Conservation (phyloP, 148 eudicot genomes). For the Rhododendron ovatum region DNA sequence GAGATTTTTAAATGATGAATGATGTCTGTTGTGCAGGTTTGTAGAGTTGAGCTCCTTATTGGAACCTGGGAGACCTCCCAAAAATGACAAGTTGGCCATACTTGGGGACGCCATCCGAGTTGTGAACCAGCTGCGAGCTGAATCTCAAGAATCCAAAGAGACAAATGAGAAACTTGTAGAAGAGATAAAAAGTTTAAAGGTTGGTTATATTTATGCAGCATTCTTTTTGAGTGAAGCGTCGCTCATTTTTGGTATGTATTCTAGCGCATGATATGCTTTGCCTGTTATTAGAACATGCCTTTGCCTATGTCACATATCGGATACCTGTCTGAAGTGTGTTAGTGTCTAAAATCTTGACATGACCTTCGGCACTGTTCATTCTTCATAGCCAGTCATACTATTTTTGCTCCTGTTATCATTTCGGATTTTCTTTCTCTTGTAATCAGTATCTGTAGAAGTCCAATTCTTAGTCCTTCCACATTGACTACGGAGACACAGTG, state of each 20-base stretch:
- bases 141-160: slow-evolving; percentile 53
- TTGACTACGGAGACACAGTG: not conserved
- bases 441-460: not conserved
- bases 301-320: not conserved
- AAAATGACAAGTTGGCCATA: slow-evolving; percentile 73
- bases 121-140: slow-evolving; percentile 56
- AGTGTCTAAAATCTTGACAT: not conserved
- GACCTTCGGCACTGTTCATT: not conserved
- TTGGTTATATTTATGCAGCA: slow-evolving; percentile 18
- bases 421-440: not conserved
- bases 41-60: slow-evolving; percentile 57
- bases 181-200: slow-evolving; percentile 85
- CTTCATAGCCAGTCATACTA: not conserved
- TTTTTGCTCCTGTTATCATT: not conserved
- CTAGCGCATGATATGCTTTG: not conserved
- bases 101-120: slow-evolving; percentile 68
- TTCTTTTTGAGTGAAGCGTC: not conserved
- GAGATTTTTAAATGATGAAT: not conserved
- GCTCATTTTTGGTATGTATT: not conserved
- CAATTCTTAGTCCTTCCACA: not conserved
- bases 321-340: not conserved
- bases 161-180: slow-evolving; percentile 58
- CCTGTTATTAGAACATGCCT: not conserved
- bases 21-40: slow-evolving; percentile 47
- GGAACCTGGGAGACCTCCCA: slow-evolving; percentile 76